Evolutionary conservation across 331 rosid genomes (phyloP), one percentile per base, ranked within the genome.

Genomic region (Saraca asoca): DNA sequence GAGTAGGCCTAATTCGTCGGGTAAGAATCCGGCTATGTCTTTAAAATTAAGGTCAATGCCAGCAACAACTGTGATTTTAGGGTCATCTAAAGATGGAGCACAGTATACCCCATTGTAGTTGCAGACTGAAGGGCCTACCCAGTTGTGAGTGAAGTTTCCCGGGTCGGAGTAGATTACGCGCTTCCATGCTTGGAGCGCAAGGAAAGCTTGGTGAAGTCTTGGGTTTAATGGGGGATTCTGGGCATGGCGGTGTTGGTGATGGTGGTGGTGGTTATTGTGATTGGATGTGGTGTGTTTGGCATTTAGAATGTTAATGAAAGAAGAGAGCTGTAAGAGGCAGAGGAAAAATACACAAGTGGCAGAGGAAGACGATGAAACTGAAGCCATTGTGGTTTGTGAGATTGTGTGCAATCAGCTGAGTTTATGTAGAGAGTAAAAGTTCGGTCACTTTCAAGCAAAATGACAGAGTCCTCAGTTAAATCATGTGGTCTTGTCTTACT

Each of bases 101-200:
- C 96, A 93, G 58, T 53, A 93, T 38, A 93, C 48, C 5, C 98
- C 96, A 2, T 9, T 68, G 72, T 93, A 93, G 78, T 50, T 81
- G 74, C 98, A 93, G 48, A 93, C 96, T 44, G 84, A 82, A 51
- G 83, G 94, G 34, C 95, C 98, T 29, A 78, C 59, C 96, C 98
- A 90, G 48, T 76, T 84, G 74, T 76, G 3, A 65, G 96, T 93
- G 48, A 43, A 50, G 95, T 90, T 90, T 8, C 41, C 13, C 20
- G 98, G 96, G 76, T 90, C 98, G 0, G 96, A 93, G 70, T 90
- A 84, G 62, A 93, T 90, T 5, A 77, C 91, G 1, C 58, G 72
- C 69, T 85, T 93, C 98, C 96, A 93, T 66, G 96, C 95, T 77
- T 88, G 98, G 39, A 90, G 78, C 0, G 89, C 97, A 72, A 88